Evolutionary conservation across 495 filamentous ascomycete genomes (phyloP).

Genomic region (Xylaria scruposa): DNA sequence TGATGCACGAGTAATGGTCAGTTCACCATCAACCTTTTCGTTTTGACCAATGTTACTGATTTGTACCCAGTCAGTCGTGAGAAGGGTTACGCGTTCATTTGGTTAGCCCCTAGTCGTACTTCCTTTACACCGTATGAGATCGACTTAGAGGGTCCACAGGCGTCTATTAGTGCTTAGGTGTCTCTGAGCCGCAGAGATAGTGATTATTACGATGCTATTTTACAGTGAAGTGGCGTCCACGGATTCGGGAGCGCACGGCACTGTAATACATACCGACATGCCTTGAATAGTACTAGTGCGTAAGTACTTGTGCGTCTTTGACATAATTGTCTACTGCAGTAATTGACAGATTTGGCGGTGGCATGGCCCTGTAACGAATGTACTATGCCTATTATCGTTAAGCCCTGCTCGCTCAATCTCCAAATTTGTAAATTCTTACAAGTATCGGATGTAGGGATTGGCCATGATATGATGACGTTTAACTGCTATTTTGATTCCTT

Average conservation of each 20-base stretch:
- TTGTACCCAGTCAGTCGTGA: slow-evolving; percentile 11
- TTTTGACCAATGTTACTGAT: neutral
- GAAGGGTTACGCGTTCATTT: slow-evolving; percentile 24
- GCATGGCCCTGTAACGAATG: neutral
- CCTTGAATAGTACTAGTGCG: neutral
- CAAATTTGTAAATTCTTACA: neutral
- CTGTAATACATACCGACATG: neutral
- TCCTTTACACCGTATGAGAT: slow-evolving; percentile 20
- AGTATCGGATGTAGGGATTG: neutral
- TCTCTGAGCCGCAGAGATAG: neutral
- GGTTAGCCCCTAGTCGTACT: neutral
- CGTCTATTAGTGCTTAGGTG: slow-evolving; percentile 7
- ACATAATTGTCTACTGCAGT: neutral
- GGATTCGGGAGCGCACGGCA: neutral
- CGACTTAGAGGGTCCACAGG: slow-evolving; percentile 15
- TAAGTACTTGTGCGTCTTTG: neutral
- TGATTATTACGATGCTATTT: neutral
- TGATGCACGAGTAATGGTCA: slow-evolving; percentile 15
- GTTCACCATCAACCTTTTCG: neutral
- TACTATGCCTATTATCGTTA: neutral
- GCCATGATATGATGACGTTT: slow-evolving; percentile 22
- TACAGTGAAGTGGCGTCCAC: slow-evolving; percentile 6
- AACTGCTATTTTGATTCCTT: neutral
- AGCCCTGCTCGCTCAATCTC: neutral
- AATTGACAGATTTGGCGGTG: too few relatives aligned